Evolutionary conservation across 108 stramenopile species (phyloP), one percentile per base, ranked within the genome.

Genomic region (Schizochytrium sp.): DNA sequence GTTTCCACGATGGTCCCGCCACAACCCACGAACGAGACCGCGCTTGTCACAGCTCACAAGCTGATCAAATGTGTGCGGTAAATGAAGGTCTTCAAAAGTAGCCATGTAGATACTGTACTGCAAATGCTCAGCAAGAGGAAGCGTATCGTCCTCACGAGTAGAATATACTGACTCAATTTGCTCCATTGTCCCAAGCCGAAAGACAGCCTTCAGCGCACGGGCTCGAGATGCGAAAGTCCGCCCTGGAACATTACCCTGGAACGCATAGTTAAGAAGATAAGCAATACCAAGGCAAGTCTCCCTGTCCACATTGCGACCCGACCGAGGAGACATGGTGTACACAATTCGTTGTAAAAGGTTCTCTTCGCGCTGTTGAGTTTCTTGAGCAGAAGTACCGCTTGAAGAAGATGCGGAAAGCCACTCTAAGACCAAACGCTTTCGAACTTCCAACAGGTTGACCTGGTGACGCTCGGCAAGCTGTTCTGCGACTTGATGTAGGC

Each of bases 41-140:
- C 47, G 50, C 53, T 83, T 83, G 76, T 83, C 76, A 40, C 76
- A 83, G 50, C 55, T 17, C 50, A 83, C 76, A 5, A 83, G 15
- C 76, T 83, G 76, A 42, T 83, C 76, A 55, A 83, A 55, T 10
- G 76, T 83, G 40, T 55, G 76, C 8, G 76, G 76, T 40, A 83
- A 28, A 42, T 55, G 76, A 13, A 83, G 3, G 15, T 83, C 76
- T 40, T 83, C 76, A 83, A 83, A 83, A 38, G 38, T 53, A n/a
- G 53, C 12, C 76, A 83, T 83, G 76, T 83, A 83, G 47, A 55
- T 55, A 53, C 76, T 55, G 76, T 83, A 83, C 3, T 83, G 76
- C 76, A 49, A 40, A 53, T 83, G 53, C 76, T 47, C 45, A 28
- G n/a, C 17, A 2, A 83, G 28, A 5, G 47, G 50, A 17, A 83